phyloP scores from a whole-genome alignment of 306 rosid species.

The Sicyos edulis region DNA sequence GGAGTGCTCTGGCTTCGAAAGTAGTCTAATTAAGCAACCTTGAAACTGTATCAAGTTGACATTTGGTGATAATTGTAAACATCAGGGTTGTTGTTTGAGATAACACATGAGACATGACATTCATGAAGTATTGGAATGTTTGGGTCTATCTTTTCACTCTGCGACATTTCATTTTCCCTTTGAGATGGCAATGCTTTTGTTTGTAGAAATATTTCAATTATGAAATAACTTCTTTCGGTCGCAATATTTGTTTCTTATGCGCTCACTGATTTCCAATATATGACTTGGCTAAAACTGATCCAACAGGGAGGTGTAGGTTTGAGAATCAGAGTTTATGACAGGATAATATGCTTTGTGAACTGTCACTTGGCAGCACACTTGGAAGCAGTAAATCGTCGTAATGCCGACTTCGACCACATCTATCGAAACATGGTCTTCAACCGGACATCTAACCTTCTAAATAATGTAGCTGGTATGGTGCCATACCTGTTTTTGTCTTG shows the following conservation, averaged over 20 bases:
- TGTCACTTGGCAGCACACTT: constrained; percentile 99
- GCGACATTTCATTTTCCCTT: neutral
- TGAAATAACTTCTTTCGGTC: neutral
- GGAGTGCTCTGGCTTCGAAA: neutral
- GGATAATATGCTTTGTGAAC: constrained; percentile 98
- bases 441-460: constrained; percentile 69
- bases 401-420: constrained; percentile 97
- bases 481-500: constrained; percentile 75
- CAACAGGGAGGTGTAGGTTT: constrained; percentile 97
- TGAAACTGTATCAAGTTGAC: neutral
- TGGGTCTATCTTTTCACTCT: neutral
- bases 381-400: constrained; percentile 94
- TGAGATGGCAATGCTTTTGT: constrained; percentile 1
- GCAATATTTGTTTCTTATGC: constrained; percentile 2
- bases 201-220: neutral
- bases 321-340: constrained; percentile 91
- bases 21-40: neutral
- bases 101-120: neutral
- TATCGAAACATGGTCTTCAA: constrained; percentile 86
- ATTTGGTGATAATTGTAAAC: neutral
- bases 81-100: neutral
- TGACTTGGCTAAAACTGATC: constrained; percentile 30
- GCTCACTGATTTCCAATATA: constrained; percentile 11
- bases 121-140: neutral
- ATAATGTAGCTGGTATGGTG: constrained; percentile 88